A percentile compares a stretch with the other conserved stretches of the same genome.
phyloP scores from a whole-genome alignment of 768 basidiomycete genomes.

The Auricularia cornea region DNA sequence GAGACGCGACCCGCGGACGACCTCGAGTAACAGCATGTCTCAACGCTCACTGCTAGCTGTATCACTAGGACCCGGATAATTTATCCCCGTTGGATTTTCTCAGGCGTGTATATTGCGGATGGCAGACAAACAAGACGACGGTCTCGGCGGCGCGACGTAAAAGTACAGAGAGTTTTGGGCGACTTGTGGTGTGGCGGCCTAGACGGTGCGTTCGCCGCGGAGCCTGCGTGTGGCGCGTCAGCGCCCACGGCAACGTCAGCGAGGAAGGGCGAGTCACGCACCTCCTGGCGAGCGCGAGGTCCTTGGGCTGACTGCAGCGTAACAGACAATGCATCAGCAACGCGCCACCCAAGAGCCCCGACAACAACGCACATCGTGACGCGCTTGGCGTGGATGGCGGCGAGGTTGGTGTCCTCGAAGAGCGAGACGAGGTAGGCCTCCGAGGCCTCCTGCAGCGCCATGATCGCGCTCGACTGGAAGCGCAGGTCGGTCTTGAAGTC shows the following conservation, averaged over 20 bases:
- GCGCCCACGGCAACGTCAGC: background rate
- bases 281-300: constrained; percentile 69
- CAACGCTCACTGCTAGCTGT: background rate
- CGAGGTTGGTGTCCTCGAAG: constrained; percentile 61
- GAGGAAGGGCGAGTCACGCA: background rate
- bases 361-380: constrained; percentile 26
- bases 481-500: constrained; percentile 66
- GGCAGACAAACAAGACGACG: no score
- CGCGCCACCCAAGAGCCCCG: no score
- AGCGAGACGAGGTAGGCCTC: constrained; percentile 66
- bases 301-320: constrained; percentile 66
- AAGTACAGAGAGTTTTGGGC: no score
- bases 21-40: background rate
- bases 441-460: constrained; percentile 43
- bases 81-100: background rate
- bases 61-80: background rate
- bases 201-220: no score
- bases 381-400: constrained; percentile 50
- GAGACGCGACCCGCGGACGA: constrained; percentile 7
- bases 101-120: no score
- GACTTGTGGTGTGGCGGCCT: no score
- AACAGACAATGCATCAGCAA: no score
- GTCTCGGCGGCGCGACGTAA: no score
- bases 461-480: constrained; percentile 65
- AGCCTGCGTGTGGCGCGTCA: no score